Evolutionary conservation across 208 protist species (phyloP).

Genomic region (Kentomonas sorsogonicus): DNA sequence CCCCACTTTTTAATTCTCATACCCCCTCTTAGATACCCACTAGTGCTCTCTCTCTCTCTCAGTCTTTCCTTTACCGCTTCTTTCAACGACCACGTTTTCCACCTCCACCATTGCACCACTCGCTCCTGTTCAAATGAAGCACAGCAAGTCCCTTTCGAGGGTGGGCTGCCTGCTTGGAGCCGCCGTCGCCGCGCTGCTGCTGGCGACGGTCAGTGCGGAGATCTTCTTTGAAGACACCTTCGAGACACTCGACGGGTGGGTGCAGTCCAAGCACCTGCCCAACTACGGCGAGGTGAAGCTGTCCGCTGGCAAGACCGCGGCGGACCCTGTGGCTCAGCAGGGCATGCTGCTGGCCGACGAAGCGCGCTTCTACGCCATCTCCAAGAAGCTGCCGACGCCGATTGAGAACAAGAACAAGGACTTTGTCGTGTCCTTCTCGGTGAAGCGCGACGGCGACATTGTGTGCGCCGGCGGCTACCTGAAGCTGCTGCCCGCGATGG

Average conservation of each 20-base stretch:
- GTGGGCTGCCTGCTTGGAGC: constrained; percentile 13
- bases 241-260: constrained; percentile 58
- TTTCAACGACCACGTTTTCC: no score
- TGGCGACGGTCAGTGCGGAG: constrained; percentile 30
- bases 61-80: no score
- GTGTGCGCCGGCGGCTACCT: constrained; percentile 94
- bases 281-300: constrained; percentile 66
- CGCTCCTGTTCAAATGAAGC: no score
- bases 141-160: no score
- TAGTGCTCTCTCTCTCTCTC: no score
- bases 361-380: constrained; percentile 82
- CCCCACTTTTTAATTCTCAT: no score
- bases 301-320: constrained; percentile 43
- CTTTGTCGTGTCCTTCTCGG: constrained; percentile 89
- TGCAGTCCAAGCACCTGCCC: constrained; percentile 30
- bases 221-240: constrained; percentile 75
- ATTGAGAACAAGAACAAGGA: constrained; percentile 82
- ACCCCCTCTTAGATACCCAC: no score
- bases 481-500: constrained; percentile 84
- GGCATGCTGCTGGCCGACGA: constrained; percentile 87
- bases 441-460: constrained; percentile 88
- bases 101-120: no score
- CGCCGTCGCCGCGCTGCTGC: constrained; percentile 18
- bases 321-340: constrained; percentile 63
- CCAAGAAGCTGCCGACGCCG: constrained; percentile 59